phyloP scores from a whole-genome alignment of 2,329 filamentous ascomycete species.

The Botrytis deweyae region DNA sequence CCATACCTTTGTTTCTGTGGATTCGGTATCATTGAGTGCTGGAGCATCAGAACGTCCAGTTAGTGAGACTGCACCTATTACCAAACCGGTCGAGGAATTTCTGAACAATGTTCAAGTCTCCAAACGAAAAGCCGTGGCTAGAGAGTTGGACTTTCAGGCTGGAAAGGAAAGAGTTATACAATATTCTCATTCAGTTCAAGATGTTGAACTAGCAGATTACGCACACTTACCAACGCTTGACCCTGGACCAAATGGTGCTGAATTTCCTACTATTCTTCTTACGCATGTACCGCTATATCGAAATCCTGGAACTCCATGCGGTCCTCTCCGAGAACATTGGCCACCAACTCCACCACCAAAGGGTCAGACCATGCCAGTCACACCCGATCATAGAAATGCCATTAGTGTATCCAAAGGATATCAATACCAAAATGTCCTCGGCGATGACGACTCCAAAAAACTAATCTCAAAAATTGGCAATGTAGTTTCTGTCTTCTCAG shows the following conservation, averaged over 20 bases:
- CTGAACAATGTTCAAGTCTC: conserved; percentile 62
- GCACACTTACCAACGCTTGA: conserved; percentile 44
- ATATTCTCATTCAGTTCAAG: conserved; percentile 60
- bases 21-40: conserved; percentile 84
- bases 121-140: conserved; percentile 66
- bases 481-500: conserved; percentile 83
- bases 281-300: conserved; percentile 91
- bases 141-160: conserved; percentile 65
- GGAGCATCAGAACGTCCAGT: conserved; percentile 46
- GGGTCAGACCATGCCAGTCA: conserved; percentile 53
- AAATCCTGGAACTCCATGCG: conserved; percentile 79
- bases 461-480: conserved; percentile 78
- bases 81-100: conserved; percentile 74
- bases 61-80: conserved; percentile 61
- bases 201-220: conserved; percentile 43
- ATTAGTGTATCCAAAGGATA: conserved; percentile 78
- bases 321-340: conserved; percentile 79
- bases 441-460: conserved; percentile 69
- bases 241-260: conserved; percentile 47
- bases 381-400: conserved; percentile 70
- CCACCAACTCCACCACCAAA: conserved; percentile 65
- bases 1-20: conserved; percentile 90
- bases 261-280: conserved; percentile 84
- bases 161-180: conserved; percentile 55
- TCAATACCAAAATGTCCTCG: conserved; percentile 95